A percentile compares a stretch with the other conserved stretches of the same genome.
Conservation (phyloP, 768 basidiomycete species). For the Phaeotremella fagi region DNA sequence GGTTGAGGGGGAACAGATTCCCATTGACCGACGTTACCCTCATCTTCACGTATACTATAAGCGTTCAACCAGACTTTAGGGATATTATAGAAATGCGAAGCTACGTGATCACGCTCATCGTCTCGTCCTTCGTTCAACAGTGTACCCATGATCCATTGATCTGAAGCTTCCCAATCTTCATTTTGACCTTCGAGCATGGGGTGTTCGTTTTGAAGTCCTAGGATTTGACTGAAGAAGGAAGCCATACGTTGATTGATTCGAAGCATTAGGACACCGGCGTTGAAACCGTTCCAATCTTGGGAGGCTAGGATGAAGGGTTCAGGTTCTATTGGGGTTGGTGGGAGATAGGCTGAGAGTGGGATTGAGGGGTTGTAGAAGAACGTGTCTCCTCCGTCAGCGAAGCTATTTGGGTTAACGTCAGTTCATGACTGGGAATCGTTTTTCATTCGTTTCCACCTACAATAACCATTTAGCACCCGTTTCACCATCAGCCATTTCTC, state of each 20-base stretch:
- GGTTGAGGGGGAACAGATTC: background rate
- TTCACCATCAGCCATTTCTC: slow-evolving; percentile 4
- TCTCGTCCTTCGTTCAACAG: background rate
- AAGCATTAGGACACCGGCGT: slow-evolving; percentile 17
- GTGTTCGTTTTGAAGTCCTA: background rate
- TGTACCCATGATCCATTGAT: slow-evolving; percentile 1
- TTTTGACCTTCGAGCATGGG: background rate
- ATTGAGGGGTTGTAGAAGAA: slow-evolving; percentile 19
- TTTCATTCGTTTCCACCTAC: too few relatives aligned
- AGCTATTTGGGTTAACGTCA: background rate
- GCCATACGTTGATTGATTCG: slow-evolving; percentile 3
- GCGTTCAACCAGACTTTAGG: slow-evolving; percentile 15
- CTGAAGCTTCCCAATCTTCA: background rate
- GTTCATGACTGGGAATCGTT: background rate
- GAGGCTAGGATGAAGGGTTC: slow-evolving; percentile 16
- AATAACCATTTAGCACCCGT: slow-evolving; percentile 15
- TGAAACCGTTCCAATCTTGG: slow-evolving; percentile 27
- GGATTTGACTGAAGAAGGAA: background rate
- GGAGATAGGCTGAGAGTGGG: slow-evolving; percentile 15
- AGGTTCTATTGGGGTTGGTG: background rate
- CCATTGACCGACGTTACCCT: slow-evolving; percentile 1
- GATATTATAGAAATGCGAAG: slow-evolving; percentile 11
- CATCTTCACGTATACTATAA: slow-evolving; percentile 4
- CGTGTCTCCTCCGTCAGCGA: slow-evolving; percentile 16
- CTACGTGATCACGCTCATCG: background rate